A percentile compares a stretch with the other conserved stretches of the same genome.
phyloP scores from a whole-genome alignment of 495 filamentous ascomycete genomes.

The Aspergillus bridgeri region DNA sequence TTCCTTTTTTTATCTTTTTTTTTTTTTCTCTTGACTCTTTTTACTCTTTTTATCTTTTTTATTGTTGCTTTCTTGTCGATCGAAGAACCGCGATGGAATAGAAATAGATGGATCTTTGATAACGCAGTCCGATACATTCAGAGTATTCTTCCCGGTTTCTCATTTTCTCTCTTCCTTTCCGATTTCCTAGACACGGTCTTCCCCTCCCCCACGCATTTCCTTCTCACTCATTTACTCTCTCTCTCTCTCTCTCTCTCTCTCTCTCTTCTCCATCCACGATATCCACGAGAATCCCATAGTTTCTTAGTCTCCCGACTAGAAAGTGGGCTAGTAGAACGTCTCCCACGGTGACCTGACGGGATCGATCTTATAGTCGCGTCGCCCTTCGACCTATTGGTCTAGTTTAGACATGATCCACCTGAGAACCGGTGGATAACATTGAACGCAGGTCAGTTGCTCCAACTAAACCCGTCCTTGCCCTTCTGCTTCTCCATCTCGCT shows the following conservation, averaged over 20 bases:
- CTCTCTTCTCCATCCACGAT: no score
- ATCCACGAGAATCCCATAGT: background rate
- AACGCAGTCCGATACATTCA: no score
- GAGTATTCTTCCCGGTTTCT: background rate
- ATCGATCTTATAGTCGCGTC: background rate
- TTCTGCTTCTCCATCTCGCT: background rate
- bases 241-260: background rate
- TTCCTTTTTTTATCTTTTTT: background rate
- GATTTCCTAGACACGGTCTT: no score
- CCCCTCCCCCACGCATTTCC: constrained; percentile 2
- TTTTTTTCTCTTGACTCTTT: background rate
- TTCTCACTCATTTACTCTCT: background rate
- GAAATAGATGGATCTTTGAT: background rate
- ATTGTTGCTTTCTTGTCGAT: background rate
- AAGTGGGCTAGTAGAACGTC: background rate
- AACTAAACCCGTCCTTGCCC: no score
- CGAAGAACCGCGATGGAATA: background rate
- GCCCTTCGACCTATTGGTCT: background rate
- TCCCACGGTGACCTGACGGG: background rate
- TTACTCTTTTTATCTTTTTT: background rate
- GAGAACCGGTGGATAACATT: constrained; percentile 8
- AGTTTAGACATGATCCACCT: background rate
- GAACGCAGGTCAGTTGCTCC: background rate
- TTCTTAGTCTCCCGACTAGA: background rate
- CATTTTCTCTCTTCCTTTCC: background rate